Base-by-base conservation (phyloP, 2,329 filamentous ascomycete species). In the Berkeleyomyces rouxiae region DNA sequence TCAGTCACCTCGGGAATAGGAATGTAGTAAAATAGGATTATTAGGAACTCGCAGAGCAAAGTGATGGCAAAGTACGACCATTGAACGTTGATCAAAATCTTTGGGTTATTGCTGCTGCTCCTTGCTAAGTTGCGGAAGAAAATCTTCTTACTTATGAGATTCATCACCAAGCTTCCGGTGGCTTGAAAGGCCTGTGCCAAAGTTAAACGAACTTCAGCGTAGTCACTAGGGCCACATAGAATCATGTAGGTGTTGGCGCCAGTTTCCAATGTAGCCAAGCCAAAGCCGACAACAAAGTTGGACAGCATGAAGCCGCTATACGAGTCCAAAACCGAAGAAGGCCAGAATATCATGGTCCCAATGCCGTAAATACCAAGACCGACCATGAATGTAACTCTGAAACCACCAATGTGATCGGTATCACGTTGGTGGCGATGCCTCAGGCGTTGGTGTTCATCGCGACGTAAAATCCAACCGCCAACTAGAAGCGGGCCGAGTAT, bases 51-150 rank as follows among this genome's bases (percentile, higher is more conserved):
- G 64, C 86, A 88, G 63, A 90, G 84, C 33, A 86, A 76, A 0
- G 87, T 88, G 65, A 92, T 86, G 62, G 84, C 86, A n/a, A 93
- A 79, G 68, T 93, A 93, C 0, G 88, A 87, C 86, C 86, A 95
- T 72, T 93, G 89, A 1, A 92, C 86, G 65, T 86, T 83, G 66
- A 87, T 79, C 2, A 93, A 77, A 1, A 80, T 80, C 37, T 77
- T 72, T 1, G 77, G 69, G 13, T 69, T 64, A 23, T 68, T 69
- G 42, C 79, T 75, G 7, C 87, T 78, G 10, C 87, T 78, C 10
- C 78, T 75, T 39, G 77, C 78, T 13, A 63, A 7, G 5, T 55
- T 13, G 16, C 2, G 44, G 73, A 92, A 92, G 70, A 92, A 88
- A n/a, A 87, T 84, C 64, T 83, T 84, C 47, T 87, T 81, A 5